phyloP scores from a whole-genome alignment of 192 early-diverging fungal genomes.

The Geranomyces michiganensis region DNA sequence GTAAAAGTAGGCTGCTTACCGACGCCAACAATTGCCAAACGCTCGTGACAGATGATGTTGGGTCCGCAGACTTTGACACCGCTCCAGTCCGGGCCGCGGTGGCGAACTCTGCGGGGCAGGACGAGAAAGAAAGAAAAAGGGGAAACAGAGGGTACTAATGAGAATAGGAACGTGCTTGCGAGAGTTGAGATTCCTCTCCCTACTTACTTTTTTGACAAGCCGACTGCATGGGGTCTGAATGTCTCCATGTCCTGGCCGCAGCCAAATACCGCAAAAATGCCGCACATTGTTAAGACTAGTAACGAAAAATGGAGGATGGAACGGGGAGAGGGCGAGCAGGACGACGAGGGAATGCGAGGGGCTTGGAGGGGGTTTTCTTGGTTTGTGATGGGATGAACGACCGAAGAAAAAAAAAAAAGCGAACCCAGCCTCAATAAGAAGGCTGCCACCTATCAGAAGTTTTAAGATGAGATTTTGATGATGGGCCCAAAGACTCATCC shows the following conservation, averaged over 20 bases:
- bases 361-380: no score
- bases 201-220: constrained; percentile 82
- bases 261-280: constrained; percentile 94
- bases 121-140: background rate
- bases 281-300: constrained; percentile 74
- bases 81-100: constrained; percentile 99
- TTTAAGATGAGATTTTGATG: no score
- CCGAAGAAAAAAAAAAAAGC: no score
- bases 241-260: constrained; percentile 74
- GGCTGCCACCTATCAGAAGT: no score
- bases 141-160: background rate
- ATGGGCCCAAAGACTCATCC: no score
- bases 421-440: no score
- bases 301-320: no score
- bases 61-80: constrained; percentile 81
- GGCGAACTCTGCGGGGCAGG: constrained; percentile 69
- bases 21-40: constrained; percentile 97
- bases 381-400: no score
- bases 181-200: background rate
- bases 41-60: constrained; percentile 94
- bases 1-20: no score
- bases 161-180: background rate
- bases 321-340: background rate
- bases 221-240: constrained; percentile 82
- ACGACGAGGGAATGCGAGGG: no score